Base-by-base conservation (phyloP, 108 stramenopile species). In the Nitzschia sp. region DNA sequence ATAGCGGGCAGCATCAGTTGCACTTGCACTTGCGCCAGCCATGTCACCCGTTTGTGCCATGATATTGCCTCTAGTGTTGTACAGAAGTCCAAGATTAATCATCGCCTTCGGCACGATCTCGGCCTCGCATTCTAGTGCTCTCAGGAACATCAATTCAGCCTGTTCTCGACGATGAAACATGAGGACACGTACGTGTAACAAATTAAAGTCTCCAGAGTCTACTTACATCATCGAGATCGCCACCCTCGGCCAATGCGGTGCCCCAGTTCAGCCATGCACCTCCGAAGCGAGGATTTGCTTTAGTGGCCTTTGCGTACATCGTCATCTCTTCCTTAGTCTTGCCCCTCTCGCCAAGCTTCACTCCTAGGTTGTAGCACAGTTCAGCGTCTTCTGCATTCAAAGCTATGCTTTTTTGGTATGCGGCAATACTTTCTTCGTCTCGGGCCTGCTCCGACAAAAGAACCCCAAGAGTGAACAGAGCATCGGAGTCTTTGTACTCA, bases 371-470 rank as follows among this genome's bases (percentile, higher is more conserved):
- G 62, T 82, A 87, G 30, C 69, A 74, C 25, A 87, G 47, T 62
- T 87, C 83, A 0, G 80, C 72, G 58, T 87, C 86, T 68, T 87
- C 86, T 15, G 78, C 72, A 73, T 87, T 87, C 32, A 87, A 38
- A 33, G 58, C 53, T 2, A 80, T 35, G 32, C 78, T 76, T 45
- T 72, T 56, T 44, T 63, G 66, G 58, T 87, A 87, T 16, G 78
- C 81, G 4, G 52, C 67, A 19, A 84, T 73, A 22, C 74, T 71
- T 54, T 81, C 86, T 0, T 77, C 73, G 45, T 75, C 79, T 34
- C 71, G 64, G 21, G 79, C 83, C 45, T 74, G 73, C 61, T 81
- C 80, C 0, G 76, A 78, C 16, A 84, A 60, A 4, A 87, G 52
- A 0, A 83, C 45, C 3, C 86, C 86, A 34, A 87, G 55, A 16